phyloP scores from a whole-genome alignment of 164 flowering plant genomes.

The Vitis amurensis region DNA sequence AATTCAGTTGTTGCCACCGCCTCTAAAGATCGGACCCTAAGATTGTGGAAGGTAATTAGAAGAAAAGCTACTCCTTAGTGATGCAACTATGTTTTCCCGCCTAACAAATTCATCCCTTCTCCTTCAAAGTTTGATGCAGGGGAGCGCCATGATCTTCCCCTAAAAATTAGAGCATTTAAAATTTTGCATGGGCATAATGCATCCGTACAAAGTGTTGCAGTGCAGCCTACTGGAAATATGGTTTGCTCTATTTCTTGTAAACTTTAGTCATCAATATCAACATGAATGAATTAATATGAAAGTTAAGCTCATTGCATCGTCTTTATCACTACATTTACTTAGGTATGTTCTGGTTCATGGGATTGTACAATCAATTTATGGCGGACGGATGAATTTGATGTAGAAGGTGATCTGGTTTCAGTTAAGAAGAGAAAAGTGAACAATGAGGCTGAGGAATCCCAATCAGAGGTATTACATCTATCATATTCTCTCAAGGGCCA shows the following conservation, averaged over 20 bases:
- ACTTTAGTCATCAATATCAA: background rate
- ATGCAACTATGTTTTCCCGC: background rate
- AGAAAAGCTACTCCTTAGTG: background rate
- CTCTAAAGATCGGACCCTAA: constrained; percentile 83
- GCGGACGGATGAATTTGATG: constrained; percentile 49
- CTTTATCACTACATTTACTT: constrained; percentile 3
- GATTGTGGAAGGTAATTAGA: constrained; percentile 83
- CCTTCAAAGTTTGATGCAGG: constrained; percentile 52
- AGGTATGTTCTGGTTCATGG: constrained; percentile 99
- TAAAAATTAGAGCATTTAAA: constrained; percentile 57
- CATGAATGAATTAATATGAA: no score
- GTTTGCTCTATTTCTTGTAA: constrained; percentile 27
- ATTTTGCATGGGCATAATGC: constrained; percentile 71
- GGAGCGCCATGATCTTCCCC: constrained; percentile 26
- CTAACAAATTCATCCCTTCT: constrained; percentile 7
- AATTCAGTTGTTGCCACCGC: constrained; percentile 59
- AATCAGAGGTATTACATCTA: constrained; percentile 56
- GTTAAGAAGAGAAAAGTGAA: constrained; percentile 76
- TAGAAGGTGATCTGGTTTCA: constrained; percentile 56
- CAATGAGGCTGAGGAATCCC: constrained; percentile 47
- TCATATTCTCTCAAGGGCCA: background rate
- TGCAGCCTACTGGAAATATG: constrained; percentile 70
- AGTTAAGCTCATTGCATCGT: background rate
- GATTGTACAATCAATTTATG: constrained; percentile 80
- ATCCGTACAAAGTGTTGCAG: constrained; percentile 74